Percentiles rank a stretch among this genome's conserved stretches.
These are phyloP conservation scores for Boletus vinaceobasis DNA, from an alignment of 768 basidiomycete species.

Conservation along the genomic window DNA sequence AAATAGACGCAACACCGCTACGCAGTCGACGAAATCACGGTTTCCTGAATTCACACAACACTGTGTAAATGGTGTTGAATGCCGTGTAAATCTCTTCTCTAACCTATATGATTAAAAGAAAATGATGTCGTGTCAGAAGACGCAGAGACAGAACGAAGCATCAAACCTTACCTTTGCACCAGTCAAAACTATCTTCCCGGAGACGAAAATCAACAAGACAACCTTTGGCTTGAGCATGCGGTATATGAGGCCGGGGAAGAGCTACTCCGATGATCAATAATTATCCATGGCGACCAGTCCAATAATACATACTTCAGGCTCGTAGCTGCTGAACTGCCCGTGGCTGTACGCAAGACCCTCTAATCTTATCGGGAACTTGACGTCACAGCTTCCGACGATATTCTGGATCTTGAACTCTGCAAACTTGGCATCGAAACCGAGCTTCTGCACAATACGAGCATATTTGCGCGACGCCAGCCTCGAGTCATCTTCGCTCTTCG, in stretches of 20 bases:
- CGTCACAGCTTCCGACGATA: conserved; percentile 97
- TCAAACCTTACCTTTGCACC: conserved; percentile 84
- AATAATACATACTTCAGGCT: conserved; percentile 76
- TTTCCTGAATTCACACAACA: conserved; percentile 92
- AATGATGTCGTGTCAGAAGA: too few relatives aligned
- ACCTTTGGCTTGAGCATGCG: conserved; percentile 99
- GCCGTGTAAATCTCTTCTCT: conserved; percentile 99
- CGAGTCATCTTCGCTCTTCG: conserved; percentile 98
- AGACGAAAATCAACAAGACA: conserved; percentile 96
- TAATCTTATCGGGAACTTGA: conserved; percentile 96
- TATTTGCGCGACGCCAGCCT: conserved; percentile 97
- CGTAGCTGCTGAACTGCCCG: conserved; percentile 97
- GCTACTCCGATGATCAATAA: conserved; percentile 39
- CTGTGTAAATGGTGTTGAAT: conserved; percentile 99
- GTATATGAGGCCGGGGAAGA: conserved; percentile 98
- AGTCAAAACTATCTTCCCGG: conserved; percentile 97
- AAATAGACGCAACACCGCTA: background rate
- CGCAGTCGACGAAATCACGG: conserved; percentile 38
- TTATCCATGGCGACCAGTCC: background rate
- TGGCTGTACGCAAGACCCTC: conserved; percentile 97
- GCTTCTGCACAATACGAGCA: conserved; percentile 98
- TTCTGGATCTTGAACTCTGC: conserved; percentile 99
- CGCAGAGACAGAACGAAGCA: background rate
- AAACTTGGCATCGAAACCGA: conserved; percentile 99
- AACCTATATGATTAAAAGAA: conserved; percentile 57